Evolutionary conservation across 116 monocot species (phyloP).

Genomic region (Iris pallida): DNA sequence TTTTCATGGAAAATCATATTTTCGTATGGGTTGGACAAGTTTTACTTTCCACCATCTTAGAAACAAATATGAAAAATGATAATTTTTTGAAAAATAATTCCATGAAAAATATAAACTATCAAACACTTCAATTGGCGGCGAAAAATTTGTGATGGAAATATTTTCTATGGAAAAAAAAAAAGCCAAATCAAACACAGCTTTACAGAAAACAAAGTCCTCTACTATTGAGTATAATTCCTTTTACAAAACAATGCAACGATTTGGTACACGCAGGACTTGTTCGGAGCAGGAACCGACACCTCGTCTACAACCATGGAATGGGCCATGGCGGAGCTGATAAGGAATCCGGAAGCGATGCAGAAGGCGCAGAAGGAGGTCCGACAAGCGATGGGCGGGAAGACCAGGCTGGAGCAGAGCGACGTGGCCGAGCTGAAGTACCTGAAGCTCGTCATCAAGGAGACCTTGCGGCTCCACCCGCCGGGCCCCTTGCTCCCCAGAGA

Average conservation of each 20-base stretch:
- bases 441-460: conserved; percentile 8
- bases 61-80: no score
- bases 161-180: no score
- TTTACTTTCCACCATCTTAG: no score
- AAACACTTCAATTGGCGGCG: no score
- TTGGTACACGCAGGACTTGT: conserved; percentile 3
- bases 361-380: not conserved
- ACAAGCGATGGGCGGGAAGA: not conserved
- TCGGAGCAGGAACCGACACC: conserved; percentile 8
- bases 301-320: not conserved
- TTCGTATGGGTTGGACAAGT: no score
- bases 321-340: conserved; percentile 12
- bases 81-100: no score
- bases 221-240: not conserved
- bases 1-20: no score
- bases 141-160: no score
- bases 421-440: not conserved
- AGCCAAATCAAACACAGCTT: no score
- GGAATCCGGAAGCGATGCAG: not conserved
- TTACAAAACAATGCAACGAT: not conserved
- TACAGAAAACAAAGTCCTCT: no score
- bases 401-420: not conserved
- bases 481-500: conserved; percentile 2
- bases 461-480: conserved; percentile 7
- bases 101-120: no score